Evolutionary conservation across 768 basidiomycete species (phyloP), one percentile per base, ranked within the genome.

Genomic region (Solioccasus polychromus): DNA sequence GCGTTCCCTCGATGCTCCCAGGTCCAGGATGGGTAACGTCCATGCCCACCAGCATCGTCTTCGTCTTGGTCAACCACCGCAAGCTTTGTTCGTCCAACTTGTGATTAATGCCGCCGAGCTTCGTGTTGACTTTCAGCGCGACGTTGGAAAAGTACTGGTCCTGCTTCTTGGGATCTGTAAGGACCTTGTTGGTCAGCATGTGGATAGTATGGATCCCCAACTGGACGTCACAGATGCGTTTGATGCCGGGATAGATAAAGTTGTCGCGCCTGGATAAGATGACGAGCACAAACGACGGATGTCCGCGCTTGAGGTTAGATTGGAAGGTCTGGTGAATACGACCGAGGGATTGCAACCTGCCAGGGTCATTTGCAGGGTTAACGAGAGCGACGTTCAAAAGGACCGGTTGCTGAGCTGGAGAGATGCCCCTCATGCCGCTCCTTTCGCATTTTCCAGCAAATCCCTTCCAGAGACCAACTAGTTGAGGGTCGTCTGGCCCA

Each of bases 111-210:
- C 90, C 90, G 5, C 88, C 87, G 1, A 91, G 78, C 64, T 92
- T 92, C 26, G 81, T 80, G 54, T 92, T 92, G 8, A 88, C 75
- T 55, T 92, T 92, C 44, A 92, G 66, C 1, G 85, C 85, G 28
- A 90, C 79, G 50, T 89, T 92, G 9, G 88, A 85, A 44, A 89
- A 76, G 59, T 92, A 92, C 52, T 90, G 87, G 45, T 86, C 82
- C 54, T 87, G 85, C 51, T 79, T 80, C 41, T 54, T 74, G 12
- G 65, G 57, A 2, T 78, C 74, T 6, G 62, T 67, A 6, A 85
- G 60, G 8, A 83, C 84, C 60, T 88, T 90, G 6, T 52, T 56
- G 9, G 83, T 64, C 22, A 79, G 73, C 80, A 89, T 82, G 54
- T 83, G 84, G n/a, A 89, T 64, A 0, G 88, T 89, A 35, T 82